These are phyloP conservation scores for Magnolia sinica DNA, from an alignment of 164 flowering plant species.

Conservation along the genomic window DNA sequence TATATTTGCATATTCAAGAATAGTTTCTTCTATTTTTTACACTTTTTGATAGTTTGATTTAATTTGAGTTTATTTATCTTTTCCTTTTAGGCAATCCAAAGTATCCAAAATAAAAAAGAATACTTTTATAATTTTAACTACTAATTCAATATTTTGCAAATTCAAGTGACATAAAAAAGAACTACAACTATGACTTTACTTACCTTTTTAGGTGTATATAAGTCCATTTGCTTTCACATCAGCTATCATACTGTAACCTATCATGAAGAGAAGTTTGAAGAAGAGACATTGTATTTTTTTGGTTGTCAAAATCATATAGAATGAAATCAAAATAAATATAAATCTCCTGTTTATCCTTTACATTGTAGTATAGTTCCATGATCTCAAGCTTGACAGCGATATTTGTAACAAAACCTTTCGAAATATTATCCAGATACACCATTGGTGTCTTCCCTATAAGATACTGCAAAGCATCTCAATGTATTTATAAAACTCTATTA, in stretches of 20 bases:
- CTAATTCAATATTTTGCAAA: too few species aligned
- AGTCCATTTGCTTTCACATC: constrained; percentile 79
- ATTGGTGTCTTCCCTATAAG: constrained; percentile 96
- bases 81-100: too few species aligned
- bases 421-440: constrained; percentile 85
- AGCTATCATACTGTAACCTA: constrained; percentile 79
- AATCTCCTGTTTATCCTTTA: constrained; percentile 74
- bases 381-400: constrained; percentile 97
- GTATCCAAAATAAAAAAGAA: too few species aligned
- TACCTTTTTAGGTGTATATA: constrained; percentile 92
- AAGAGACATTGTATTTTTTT: background rate
- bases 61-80: too few species aligned
- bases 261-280: constrained; percentile 49
- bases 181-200: background rate
- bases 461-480: constrained; percentile 33
- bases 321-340: background rate
- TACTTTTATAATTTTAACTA: too few species aligned
- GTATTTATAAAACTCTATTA: background rate
- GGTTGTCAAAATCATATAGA: constrained; percentile 1
- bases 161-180: background rate
- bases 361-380: constrained; percentile 97
- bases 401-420: constrained; percentile 67
- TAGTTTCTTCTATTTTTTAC: too few species aligned
- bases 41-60: too few species aligned
- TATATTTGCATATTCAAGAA: too few species aligned